Evolutionary conservation across 148 eudicot species (phyloP), one percentile per base, ranked within the genome.

Genomic region (Rhododendron vialii): DNA sequence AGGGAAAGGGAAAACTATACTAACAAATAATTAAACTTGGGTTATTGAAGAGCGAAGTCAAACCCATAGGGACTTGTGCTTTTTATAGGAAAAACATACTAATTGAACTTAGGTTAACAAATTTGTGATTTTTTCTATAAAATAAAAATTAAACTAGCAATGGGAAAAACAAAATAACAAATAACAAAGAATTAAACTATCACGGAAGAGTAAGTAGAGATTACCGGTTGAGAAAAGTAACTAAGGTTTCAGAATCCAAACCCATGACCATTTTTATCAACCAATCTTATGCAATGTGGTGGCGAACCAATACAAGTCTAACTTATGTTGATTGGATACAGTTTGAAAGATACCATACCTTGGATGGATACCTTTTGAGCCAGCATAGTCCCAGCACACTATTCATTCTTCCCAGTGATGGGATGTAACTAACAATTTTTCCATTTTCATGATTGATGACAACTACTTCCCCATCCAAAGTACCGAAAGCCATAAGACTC

Each of bases 311-410:
- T 45, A 36, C 17, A 83, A 75, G 48, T 47, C 2, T 53, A 78
- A 57, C 57, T 74, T 43, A 45, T 30, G 30, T 15, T 74, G 65
- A 47, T 77, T 57, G 74, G 2, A 77, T 79, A 73, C 67, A 84
- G 57, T 59, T 57, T 47, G 53, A 45, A 55, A 86, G 78, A 83
- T 79, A 74, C 48, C 48, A 81, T 94, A 96, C 99, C 98, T 95
- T 96, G 63, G 93, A 90, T 47, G 99, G 97, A 91, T 92, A 91
- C 81, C 84, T 94, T 81, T 92, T 96, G 79, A 96, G 94, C 99
- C 99, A 96, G 78, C 98, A 95, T 45, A 96, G 89, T 80, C 99
- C 99, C 80, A 96, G 90, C 82, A 96, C 93, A 86, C 99, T 91
- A 84, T 91, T 91, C 90, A 92, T 92, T 79, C 92, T 91, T 86